Base-by-base conservation (phyloP, 164 flowering plant species). In the Magnolia officinalis region DNA sequence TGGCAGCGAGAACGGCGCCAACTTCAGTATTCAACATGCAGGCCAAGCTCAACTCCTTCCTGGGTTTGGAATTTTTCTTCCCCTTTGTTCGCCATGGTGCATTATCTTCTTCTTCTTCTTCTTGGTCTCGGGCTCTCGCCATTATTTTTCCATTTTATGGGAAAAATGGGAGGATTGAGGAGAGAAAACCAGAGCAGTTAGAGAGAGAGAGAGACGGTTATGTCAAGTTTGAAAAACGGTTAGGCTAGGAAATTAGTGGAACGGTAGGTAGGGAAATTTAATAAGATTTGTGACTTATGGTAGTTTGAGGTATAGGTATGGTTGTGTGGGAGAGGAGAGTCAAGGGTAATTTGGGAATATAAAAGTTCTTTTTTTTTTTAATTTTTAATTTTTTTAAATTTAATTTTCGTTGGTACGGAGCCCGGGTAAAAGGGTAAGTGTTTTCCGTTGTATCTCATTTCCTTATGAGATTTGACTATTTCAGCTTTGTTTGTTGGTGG, bases 1-100 rank as follows among this genome's bases (percentile, higher is more conserved):
- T 78, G 66, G 89, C 96, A 8, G 98, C 98, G 1, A 96, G 89
- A 72, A 96, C 86, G 8, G 97, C 88, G 0, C 94, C 90, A 0
- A 96, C 88, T 76, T 96, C 97, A 7, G 94, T 89, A 88, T 91
- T 96, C 7, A 96, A 74, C 94, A 89, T 92, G 89, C 98, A 96
- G 0, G 99, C 87, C 49, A 92, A 23, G 0, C 88, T 89, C 4
- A 90, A 81, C 79, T 91, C 93, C 50, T 80, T 76, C 68, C 75
- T 82, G 24, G 61, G 20, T 74, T 67, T 81, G 10, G 72, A 31
- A 26, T 55, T 64, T 29, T 63, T 74, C 79, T 73, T 82, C 70
- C 68, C 71, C 19, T 68, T 75, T 51, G 63, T 37, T 31, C 23
- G 50, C 24, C 59, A 10, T 75, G 72, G 16, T 71, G 16, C 72